A percentile compares a stretch with the other conserved stretches of the same genome.
phyloP scores from a whole-genome alignment of 2,329 filamentous ascomycete genomes.

The Penicillium capsulatum region DNA sequence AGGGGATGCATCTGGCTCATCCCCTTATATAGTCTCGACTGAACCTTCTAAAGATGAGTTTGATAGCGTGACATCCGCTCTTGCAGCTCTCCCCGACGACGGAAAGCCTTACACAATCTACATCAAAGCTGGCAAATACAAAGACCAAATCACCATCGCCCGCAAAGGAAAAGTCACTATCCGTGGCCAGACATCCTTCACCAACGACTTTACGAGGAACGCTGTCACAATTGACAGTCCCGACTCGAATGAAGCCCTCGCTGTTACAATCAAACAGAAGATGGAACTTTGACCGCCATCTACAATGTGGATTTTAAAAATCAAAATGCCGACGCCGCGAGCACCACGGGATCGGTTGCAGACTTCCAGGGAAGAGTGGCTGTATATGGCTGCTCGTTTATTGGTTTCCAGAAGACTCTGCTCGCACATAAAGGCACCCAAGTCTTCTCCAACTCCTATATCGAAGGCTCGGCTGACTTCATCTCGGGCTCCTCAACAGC shows the following conservation, averaged over 20 bases:
- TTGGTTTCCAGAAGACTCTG: constrained; percentile 30
- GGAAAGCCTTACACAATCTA: constrained; percentile 40
- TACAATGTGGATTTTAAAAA: constrained; percentile 34
- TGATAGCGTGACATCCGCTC: constrained; percentile 41
- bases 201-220: constrained; percentile 38
- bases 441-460: constrained; percentile 27
- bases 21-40: background rate
- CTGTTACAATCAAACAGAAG: constrained; percentile 46
- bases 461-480: constrained; percentile 25
- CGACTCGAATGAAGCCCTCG: constrained; percentile 43
- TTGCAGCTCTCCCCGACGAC: constrained; percentile 44
- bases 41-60: constrained; percentile 35
- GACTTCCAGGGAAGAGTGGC: constrained; percentile 33
- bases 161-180: constrained; percentile 40
- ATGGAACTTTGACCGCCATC: constrained; percentile 20
- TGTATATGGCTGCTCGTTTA: constrained; percentile 30
- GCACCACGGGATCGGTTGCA: constrained; percentile 33
- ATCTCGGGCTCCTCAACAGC: constrained; percentile 27
- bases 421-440: constrained; percentile 29
- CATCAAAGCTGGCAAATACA: constrained; percentile 42
- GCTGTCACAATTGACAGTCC: constrained; percentile 37
- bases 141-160: constrained; percentile 41
- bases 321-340: constrained; percentile 28
- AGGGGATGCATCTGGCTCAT: background rate
- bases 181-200: constrained; percentile 30